These are phyloP conservation scores for Coelastrella sp. DNA, from an alignment of 139 green algal genomes.

Conservation along the genomic window DNA sequence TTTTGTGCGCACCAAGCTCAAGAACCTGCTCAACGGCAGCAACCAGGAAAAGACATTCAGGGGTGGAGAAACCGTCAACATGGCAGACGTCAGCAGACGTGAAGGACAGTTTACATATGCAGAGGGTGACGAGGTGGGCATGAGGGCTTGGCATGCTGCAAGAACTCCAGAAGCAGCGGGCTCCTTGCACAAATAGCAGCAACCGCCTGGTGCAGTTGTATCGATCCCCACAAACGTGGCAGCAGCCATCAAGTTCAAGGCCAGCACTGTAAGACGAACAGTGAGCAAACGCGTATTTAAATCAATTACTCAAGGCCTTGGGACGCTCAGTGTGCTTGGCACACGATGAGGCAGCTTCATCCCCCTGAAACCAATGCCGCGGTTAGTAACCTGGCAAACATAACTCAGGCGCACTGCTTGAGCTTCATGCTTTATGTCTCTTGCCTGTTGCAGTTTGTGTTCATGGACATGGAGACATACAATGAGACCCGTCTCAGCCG, in stretches of 20 bases:
- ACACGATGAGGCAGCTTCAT: too few relatives aligned
- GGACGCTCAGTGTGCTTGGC: too few relatives aligned
- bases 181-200: too few relatives aligned
- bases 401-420: not conserved
- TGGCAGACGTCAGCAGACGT: slow-evolving; percentile 76
- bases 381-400: not conserved
- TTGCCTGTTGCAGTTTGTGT: slow-evolving; percentile 83
- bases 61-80: slow-evolving; percentile 89
- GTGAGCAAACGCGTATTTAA: too few relatives aligned
- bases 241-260: too few relatives aligned
- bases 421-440: not conserved
- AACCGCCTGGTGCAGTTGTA: too few relatives aligned
- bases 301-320: too few relatives aligned
- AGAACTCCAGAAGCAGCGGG: too few relatives aligned
- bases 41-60: slow-evolving; percentile 97
- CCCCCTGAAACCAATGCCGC: too few relatives aligned
- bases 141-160: too few relatives aligned
- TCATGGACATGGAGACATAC: slow-evolving; percentile 97
- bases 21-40: slow-evolving; percentile 94
- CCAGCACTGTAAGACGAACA: too few relatives aligned
- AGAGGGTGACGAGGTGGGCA: slow-evolving; percentile 70
- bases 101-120: slow-evolving; percentile 91
- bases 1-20: slow-evolving; percentile 98
- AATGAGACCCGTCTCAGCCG: slow-evolving; percentile 93
- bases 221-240: too few relatives aligned